phyloP scores from a whole-genome alignment of 768 basidiomycete genomes.

The Mycena maculata region DNA sequence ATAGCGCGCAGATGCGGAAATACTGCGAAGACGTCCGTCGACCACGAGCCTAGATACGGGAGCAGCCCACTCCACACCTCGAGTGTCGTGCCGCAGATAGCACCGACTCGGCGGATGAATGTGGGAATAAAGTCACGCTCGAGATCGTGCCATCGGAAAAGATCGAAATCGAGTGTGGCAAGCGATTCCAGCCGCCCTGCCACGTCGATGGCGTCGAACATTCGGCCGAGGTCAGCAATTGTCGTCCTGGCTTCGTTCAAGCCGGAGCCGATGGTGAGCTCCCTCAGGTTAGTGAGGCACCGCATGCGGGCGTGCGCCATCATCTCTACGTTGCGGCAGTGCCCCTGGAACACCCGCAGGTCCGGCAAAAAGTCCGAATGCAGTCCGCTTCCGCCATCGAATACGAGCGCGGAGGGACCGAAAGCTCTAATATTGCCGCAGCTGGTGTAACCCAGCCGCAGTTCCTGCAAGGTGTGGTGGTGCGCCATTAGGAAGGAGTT shows the following conservation, averaged over 20 bases:
- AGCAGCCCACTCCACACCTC: conserved; percentile 18
- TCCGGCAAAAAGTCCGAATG: conserved; percentile 25
- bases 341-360: conserved; percentile 15
- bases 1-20: conserved; percentile 20
- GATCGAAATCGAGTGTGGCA: conserved; percentile 9
- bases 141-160: conserved; percentile 7
- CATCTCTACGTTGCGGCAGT: conserved; percentile 14
- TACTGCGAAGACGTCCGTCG: background rate
- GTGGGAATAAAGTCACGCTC: background rate
- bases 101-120: conserved; percentile 8
- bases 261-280: conserved; percentile 3
- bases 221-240: background rate
- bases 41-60: conserved; percentile 7
- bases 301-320: conserved; percentile 26
- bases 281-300: background rate
- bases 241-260: background rate
- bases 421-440: background rate
- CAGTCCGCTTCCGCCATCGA: background rate
- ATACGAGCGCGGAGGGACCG: background rate
- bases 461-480: conserved; percentile 14
- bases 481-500: conserved; percentile 22
- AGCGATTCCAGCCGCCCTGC: conserved; percentile 5
- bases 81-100: conserved; percentile 18
- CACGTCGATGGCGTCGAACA: conserved; percentile 10
- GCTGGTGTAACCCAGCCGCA: conserved; percentile 19